Conservation (phyloP, 2,329 filamentous ascomycete species). For the Alternaria hordeiaustralica region DNA sequence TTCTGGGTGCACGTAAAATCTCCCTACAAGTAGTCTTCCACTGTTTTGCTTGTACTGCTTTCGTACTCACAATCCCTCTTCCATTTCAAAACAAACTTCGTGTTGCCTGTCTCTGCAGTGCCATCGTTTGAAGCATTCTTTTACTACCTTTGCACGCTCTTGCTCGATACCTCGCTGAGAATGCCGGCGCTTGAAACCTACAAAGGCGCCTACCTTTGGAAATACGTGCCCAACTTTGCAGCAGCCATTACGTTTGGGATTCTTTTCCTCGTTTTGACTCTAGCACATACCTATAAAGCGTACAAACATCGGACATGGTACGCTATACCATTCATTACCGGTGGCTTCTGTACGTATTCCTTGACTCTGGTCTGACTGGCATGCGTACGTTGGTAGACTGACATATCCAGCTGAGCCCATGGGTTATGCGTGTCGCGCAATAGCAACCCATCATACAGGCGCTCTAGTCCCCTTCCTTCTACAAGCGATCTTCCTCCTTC, state of each 20-base stretch:
- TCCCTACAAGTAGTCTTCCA: not conserved
- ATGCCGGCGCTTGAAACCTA: slow-evolving; percentile 19
- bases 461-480: slow-evolving; percentile 47
- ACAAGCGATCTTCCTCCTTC: slow-evolving; percentile 48
- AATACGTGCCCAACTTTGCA: slow-evolving; percentile 53
- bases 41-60: not conserved
- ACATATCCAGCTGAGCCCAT: slow-evolving; percentile 55
- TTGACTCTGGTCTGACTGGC: slow-evolving; percentile 5
- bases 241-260: slow-evolving; percentile 56
- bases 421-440: slow-evolving; percentile 58
- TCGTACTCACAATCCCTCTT: not conserved
- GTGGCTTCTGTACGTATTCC: slow-evolving; percentile 54
- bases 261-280: slow-evolving; percentile 53
- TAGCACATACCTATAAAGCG: slow-evolving; percentile 52
- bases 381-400: not conserved
- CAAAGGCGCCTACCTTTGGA: slow-evolving; percentile 19
- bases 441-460: slow-evolving; percentile 36
- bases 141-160: not conserved
- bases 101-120: not conserved
- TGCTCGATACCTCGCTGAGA: too few relatives aligned
- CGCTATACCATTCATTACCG: slow-evolving; percentile 56
- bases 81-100: not conserved
- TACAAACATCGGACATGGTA: slow-evolving; percentile 53
- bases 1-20: not conserved
- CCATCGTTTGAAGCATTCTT: not conserved